Evolutionary conservation across 345 rosid species (phyloP).

Genomic region (Acer negundo): DNA sequence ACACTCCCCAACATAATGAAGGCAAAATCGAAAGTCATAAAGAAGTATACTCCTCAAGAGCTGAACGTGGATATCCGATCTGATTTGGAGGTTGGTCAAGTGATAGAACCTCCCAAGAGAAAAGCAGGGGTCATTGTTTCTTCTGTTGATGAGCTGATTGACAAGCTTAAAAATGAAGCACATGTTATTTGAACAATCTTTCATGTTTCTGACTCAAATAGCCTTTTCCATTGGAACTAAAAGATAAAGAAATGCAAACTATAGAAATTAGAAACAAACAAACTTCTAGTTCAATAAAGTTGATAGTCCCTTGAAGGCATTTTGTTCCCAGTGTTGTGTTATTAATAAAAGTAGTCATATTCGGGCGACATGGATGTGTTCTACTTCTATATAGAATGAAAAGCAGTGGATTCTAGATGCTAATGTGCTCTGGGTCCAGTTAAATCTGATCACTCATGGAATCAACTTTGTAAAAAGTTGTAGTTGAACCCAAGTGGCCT

Average conservation of each 20-base stretch:
- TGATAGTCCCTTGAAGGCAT: neutral
- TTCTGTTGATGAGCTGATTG: slow-evolving; percentile 74
- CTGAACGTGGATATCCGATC: slow-evolving; percentile 62
- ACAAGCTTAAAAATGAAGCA: slow-evolving; percentile 80
- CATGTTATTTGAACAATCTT: slow-evolving; percentile 47
- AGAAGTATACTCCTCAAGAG: slow-evolving; percentile 67
- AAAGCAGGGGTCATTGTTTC: slow-evolving; percentile 70
- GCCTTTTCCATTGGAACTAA: neutral
- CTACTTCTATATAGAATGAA: neutral
- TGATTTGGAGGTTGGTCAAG: slow-evolving; percentile 67
- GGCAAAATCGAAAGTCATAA: slow-evolving; percentile 81
- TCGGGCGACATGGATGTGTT: neutral
- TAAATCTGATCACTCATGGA: neutral
- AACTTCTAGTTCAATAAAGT: slow-evolving; percentile 1
- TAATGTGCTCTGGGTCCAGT: neutral
- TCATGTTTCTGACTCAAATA: neutral
- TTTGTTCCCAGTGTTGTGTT: neutral
- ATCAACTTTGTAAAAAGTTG: neutral
- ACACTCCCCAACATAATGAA: slow-evolving; percentile 96
- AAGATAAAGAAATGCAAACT: neutral
- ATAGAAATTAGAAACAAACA: neutral
- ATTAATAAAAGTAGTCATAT: neutral
- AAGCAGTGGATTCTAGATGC: neutral
- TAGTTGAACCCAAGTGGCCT: neutral
- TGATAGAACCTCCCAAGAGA: slow-evolving; percentile 78